Evolutionary conservation across 352 stramenopile species (phyloP), one percentile per base, ranked within the genome.

Genomic region (Phytophthora sp.): DNA sequence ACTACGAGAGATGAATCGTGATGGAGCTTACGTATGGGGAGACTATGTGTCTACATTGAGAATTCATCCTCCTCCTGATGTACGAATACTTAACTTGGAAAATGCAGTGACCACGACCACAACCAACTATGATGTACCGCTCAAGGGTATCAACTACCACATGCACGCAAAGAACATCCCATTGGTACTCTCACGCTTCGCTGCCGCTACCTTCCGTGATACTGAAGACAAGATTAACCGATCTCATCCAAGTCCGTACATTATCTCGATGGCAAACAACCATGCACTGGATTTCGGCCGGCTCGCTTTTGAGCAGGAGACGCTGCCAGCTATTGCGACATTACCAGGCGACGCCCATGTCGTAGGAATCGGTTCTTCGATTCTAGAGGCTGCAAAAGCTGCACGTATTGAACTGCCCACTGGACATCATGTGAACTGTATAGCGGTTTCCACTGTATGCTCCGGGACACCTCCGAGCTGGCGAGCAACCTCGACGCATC

Each of bases 241-340:
- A n/a, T n/a, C n/a, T n/a, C n/a, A 46, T 31, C n/a, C 61, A 15
- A 71, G 63, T 38, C 68, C 72, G 15, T 74, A 80, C 46, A 53
- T 79, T 11, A 36, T 83, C n/a, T 76, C 74, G n/a, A 67, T 86
- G 41, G 72, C 77, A 9, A 86, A 86, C 51, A 84, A 86, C 49
- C 66, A 82, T 44, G 49, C 64, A 0, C 59, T 86, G 53, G 73
- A 82, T 46, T 80, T 76, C 30, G 72, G 74, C 18, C 70, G 69
- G 13, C 52, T 49, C n/a, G 77, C 74, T 7, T 79, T 86, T 33
- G 69, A 79, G 12, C 21, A 55, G 15, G 77, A 84, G 45, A 79
- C 66, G 7, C 46, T 83, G 11, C 49, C 63, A 31, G 65, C 42
- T n/a, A 59, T 71, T 8, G 44, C n/a, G 7, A 71, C 31, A 8